phyloP scores from a whole-genome alignment of 148 eudicot species.

The Salicornia ramosissima region DNA sequence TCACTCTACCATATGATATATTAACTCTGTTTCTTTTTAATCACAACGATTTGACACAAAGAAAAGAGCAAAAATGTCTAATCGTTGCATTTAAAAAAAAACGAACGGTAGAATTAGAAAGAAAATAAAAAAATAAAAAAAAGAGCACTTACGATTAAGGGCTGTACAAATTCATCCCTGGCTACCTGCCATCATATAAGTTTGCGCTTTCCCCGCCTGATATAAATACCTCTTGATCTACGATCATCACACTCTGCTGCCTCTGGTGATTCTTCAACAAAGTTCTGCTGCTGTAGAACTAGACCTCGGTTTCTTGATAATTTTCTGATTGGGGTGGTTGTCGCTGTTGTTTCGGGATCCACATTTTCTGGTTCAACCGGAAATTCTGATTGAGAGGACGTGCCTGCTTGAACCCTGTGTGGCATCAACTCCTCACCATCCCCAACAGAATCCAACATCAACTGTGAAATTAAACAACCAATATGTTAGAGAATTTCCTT shows the following conservation, averaged over 20 bases:
- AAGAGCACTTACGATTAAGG: background rate
- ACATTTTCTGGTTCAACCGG: slow-evolving; percentile 20
- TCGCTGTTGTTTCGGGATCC: slow-evolving; percentile 27
- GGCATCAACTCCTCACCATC: slow-evolving; percentile 93
- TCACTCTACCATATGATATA: background rate
- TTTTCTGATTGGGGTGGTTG: slow-evolving; percentile 71
- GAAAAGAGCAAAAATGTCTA: too few relatives aligned
- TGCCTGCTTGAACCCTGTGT: slow-evolving; percentile 35
- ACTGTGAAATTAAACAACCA: slow-evolving; percentile 36
- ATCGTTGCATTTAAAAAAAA: too few relatives aligned
- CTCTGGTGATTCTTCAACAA: slow-evolving; percentile 71
- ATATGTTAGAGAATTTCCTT: background rate
- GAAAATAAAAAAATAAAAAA: too few relatives aligned
- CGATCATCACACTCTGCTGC: slow-evolving; percentile 50
- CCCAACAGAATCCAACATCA: slow-evolving; percentile 55
- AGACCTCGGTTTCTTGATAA: slow-evolving; percentile 73
- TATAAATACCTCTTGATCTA: slow-evolving; percentile 35
- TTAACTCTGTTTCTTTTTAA: too few relatives aligned
- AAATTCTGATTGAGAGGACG: slow-evolving; percentile 10
- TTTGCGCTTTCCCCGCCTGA: slow-evolving; percentile 54
- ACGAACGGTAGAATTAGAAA: too few relatives aligned
- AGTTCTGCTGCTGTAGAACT: slow-evolving; percentile 63
- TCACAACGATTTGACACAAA: too few relatives aligned
- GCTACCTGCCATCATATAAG: background rate
- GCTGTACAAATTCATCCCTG: slow-evolving; percentile 16